Conservation (phyloP, 805 yeast genomes). For the Metschnikowia rubicola region DNA sequence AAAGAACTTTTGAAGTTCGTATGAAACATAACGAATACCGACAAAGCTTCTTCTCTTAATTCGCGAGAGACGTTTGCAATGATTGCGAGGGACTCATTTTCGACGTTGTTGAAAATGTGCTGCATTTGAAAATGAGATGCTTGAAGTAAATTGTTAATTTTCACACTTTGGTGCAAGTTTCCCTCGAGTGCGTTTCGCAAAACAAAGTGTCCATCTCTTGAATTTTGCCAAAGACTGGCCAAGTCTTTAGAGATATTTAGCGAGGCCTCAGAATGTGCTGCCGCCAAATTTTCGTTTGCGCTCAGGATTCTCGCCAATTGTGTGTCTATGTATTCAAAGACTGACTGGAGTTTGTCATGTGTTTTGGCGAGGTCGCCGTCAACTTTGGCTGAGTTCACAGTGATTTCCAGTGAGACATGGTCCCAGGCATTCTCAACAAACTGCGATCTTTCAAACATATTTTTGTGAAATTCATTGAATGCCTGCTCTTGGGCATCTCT, state of each 20-base stretch:
- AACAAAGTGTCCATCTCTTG: conserved; percentile 3
- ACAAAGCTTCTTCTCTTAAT: conserved; percentile 5
- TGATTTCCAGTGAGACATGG: conserved; percentile 1
- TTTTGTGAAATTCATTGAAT: conserved; percentile 3
- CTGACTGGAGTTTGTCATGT: conserved; percentile 1
- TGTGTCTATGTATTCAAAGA: conserved; percentile 2
- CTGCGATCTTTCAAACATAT: conserved; percentile 1
- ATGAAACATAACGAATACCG: conserved; percentile 6
- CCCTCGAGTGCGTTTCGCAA: conserved; percentile 4
- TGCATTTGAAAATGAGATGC: conserved; percentile 5
- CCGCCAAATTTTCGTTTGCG: conserved; percentile 2
- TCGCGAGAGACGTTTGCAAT: conserved; percentile 5
- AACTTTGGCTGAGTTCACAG: not conserved
- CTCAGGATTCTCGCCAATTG: conserved; percentile 1
- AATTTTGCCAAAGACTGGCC: not conserved
- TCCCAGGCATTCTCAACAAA: conserved; percentile 3
- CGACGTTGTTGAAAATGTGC: conserved; percentile 1
- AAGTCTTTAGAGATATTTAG: conserved; percentile 4
- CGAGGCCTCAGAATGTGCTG: not conserved
- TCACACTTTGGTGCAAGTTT: not conserved
- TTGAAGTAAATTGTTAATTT: conserved; percentile 2
- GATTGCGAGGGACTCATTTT: conserved; percentile 1
- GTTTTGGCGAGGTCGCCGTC: conserved; percentile 2
- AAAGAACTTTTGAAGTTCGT: conserved; percentile 1
- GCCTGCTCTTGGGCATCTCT: not conserved